These are phyloP conservation scores for Botrytis elliptica DNA, from an alignment of 2,329 filamentous ascomycete genomes.

Conservation along the genomic window DNA sequence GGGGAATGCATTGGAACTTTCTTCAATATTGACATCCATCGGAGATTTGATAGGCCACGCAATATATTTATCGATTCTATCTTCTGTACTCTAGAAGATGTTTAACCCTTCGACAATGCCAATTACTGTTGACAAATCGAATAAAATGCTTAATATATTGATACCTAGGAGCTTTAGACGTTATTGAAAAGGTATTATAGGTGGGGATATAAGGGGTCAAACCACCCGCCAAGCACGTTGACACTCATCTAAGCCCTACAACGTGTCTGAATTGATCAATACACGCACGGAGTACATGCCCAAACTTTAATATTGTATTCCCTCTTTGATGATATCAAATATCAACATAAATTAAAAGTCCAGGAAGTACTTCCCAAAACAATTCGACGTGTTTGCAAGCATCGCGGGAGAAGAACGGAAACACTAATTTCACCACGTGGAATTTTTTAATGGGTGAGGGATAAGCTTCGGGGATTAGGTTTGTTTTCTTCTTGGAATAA, in stretches of 20 bases:
- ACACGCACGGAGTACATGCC: conserved; percentile 10
- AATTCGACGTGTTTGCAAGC: not conserved
- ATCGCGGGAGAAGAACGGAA: not conserved
- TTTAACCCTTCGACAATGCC: not conserved
- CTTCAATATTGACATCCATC: conserved; percentile 1
- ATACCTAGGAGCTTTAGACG: not conserved
- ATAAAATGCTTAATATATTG: conserved; percentile 2
- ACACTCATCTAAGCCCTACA: conserved; percentile 19
- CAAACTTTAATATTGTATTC: not conserved
- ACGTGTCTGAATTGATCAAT: conserved; percentile 8
- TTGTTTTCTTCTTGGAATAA: not conserved
- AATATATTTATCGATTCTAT: not conserved
- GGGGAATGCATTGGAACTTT: not conserved
- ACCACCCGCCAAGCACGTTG: conserved; percentile 13
- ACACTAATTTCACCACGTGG: conserved; percentile 19
- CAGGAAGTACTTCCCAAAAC: not conserved
- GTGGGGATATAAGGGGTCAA: conserved; percentile 12
- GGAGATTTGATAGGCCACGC: conserved; percentile 10
- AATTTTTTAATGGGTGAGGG: conserved; percentile 1
- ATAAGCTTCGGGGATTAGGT: conserved; percentile 6
- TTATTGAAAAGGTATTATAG: conserved; percentile 1
- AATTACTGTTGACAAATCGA: not conserved
- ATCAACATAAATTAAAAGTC: conserved; percentile 10
- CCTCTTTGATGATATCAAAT: conserved; percentile 10
- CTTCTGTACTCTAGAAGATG: not conserved